Conservation (phyloP, 31 red algal species). For the Asparagopsis taxiformis region DNA sequence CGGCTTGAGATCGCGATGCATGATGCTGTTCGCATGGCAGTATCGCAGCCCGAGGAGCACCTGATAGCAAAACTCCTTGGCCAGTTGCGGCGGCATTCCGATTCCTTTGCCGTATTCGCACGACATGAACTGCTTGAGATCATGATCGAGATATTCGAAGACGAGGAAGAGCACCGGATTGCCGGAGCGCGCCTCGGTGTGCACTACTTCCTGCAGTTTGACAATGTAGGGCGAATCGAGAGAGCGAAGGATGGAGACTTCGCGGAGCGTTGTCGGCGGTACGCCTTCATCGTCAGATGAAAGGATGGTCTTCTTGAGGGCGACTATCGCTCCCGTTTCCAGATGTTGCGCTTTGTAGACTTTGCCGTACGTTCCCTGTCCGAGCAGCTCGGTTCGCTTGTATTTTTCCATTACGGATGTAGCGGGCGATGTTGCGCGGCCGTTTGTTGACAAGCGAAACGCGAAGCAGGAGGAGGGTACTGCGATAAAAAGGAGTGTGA, state of each 20-base stretch:
- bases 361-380: constrained; percentile 95
- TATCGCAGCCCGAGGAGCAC: constrained; percentile 80
- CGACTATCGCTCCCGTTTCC: constrained; percentile 81
- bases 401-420: constrained; percentile 97
- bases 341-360: constrained; percentile 95
- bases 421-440: constrained; percentile 4
- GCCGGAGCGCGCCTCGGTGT: constrained; percentile 60
- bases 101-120: constrained; percentile 51
- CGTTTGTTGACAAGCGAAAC: too few relatives aligned
- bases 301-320: constrained; percentile 93
- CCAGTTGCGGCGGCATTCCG: constrained; percentile 52
- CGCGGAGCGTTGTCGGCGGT: constrained; percentile 90
- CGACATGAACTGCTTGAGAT: constrained; percentile 96
- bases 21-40: constrained; percentile 72
- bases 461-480: background rate
- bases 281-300: constrained; percentile 93
- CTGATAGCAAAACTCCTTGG: constrained; percentile 86
- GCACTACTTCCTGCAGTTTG: constrained; percentile 81
- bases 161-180: constrained; percentile 87
- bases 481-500: background rate
- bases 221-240: constrained; percentile 79
- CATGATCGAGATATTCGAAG: constrained; percentile 93
- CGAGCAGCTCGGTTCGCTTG: constrained; percentile 80
- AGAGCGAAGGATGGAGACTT: constrained; percentile 83
- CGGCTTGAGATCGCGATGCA: constrained; percentile 97